phyloP scores from a whole-genome alignment of 2,329 filamentous ascomycete genomes.

The Sphaerulina vaccinii region DNA sequence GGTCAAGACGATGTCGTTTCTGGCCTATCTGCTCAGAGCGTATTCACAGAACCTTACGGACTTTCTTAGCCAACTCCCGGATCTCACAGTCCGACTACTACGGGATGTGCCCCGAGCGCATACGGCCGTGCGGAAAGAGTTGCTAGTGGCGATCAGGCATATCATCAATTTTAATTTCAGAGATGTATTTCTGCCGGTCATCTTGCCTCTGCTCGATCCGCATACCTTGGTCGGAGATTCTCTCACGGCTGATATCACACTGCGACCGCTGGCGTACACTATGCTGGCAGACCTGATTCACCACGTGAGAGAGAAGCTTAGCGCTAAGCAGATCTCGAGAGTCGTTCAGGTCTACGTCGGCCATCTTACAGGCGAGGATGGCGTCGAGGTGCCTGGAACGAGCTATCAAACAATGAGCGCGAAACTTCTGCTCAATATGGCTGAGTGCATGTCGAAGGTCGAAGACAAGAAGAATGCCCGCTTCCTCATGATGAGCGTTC shows the following conservation, averaged over 20 bases:
- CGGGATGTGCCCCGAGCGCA: conserved; percentile 95
- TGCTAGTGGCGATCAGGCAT: conserved; percentile 92
- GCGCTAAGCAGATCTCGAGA: conserved; percentile 85
- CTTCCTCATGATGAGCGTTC: conserved; percentile 93
- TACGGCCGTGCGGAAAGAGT: conserved; percentile 87
- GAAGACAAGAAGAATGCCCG: conserved; percentile 91
- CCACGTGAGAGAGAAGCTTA: conserved; percentile 86
- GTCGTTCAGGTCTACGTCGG: conserved; percentile 97
- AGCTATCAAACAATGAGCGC: conserved; percentile 99
- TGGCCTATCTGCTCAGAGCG: conserved; percentile 86
- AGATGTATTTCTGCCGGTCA: conserved; percentile 90
- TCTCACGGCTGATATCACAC: conserved; percentile 92
- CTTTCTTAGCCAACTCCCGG: conserved; percentile 80
- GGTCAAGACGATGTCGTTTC: conserved; percentile 98
- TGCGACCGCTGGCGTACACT: conserved; percentile 92
- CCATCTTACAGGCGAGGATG: conserved; percentile 88
- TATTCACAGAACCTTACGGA: conserved; percentile 85
- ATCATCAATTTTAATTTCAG: conserved; percentile 99
- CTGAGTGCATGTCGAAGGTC: conserved; percentile 92
- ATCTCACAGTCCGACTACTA: conserved; percentile 84
- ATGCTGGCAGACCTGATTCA: conserved; percentile 98
- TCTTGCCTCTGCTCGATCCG: conserved; percentile 92
- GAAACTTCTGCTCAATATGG: conserved; percentile 95
- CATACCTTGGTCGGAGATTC: conserved; percentile 93
- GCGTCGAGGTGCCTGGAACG: conserved; percentile 66